These are phyloP conservation scores for Pinus albicaulis DNA, from an alignment of 75 land plant species.

Conservation along the genomic window DNA sequence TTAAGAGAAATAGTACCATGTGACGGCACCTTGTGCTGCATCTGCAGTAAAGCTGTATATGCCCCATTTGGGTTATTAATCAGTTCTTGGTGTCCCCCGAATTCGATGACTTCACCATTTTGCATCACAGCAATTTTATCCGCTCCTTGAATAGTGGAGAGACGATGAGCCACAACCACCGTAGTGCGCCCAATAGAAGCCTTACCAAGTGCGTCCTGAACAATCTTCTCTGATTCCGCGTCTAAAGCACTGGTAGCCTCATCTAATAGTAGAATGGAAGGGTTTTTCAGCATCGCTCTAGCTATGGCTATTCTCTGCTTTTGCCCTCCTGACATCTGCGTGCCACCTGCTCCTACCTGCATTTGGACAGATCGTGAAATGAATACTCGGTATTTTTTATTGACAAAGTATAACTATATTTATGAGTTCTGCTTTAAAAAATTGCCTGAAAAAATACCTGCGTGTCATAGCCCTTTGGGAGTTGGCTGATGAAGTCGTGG, in stretches of 20 bases:
- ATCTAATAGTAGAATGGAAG: slow-evolving; percentile 55
- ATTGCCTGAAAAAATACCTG: slow-evolving; percentile 29
- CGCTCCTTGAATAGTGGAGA: slow-evolving; percentile 47
- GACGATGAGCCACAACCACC: slow-evolving; percentile 61
- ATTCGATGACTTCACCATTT: no score
- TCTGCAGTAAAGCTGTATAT: slow-evolving; percentile 9
- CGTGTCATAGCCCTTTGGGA: slow-evolving; percentile 62
- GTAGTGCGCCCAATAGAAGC: slow-evolving; percentile 55
- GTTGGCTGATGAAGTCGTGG: slow-evolving; percentile 45
- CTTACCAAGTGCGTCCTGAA: slow-evolving; percentile 54
- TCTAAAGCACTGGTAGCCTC: slow-evolving; percentile 72
- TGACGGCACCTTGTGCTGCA: slow-evolving; percentile 45
- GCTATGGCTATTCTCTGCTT: slow-evolving; percentile 68
- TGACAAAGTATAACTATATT: no score
- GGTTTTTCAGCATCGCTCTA: slow-evolving; percentile 57
- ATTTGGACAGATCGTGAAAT: not conserved
- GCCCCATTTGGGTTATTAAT: no score
- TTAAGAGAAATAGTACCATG: slow-evolving; percentile 22
- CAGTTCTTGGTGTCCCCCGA: no score
- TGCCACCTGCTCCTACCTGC: slow-evolving; percentile 68
- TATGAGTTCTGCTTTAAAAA: no score
- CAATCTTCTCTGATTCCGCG: slow-evolving; percentile 50
- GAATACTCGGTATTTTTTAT: no score
- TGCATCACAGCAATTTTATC: no score
- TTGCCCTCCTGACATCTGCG: slow-evolving; percentile 65